A percentile compares a stretch with the other conserved stretches of the same genome.
These are phyloP conservation scores for Borovskyia barvae DNA, from an alignment of 208 protist genomes.

Conservation along the genomic window DNA sequence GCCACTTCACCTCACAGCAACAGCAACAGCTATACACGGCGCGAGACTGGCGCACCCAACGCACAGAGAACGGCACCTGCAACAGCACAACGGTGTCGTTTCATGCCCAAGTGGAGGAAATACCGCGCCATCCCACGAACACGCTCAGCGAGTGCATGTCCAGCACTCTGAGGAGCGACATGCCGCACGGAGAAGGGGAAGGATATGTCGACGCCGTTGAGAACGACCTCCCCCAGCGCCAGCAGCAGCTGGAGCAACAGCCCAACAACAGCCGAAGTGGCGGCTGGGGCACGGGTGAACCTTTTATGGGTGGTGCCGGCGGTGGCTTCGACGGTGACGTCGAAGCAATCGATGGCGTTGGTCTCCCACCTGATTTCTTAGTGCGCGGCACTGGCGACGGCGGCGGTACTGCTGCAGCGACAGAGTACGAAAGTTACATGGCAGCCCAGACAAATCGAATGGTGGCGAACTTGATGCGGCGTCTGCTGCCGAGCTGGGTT, in stretches of 20 bases:
- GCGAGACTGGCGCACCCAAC: neutral
- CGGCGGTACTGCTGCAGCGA: neutral
- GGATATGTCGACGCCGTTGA: neutral
- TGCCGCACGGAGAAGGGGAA: neutral
- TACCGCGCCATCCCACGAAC: neutral
- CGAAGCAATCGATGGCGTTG: conserved; percentile 10
- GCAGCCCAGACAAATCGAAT: conserved; percentile 15
- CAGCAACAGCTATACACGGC: conserved; percentile 7
- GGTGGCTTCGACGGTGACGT: too few species aligned
- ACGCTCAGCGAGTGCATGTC: neutral
- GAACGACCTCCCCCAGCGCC: neutral
- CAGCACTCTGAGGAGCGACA: neutral
- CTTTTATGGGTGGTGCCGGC: too few species aligned
- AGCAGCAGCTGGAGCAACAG: too few species aligned
- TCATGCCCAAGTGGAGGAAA: neutral
- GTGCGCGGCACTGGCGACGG: neutral
- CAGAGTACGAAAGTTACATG: conserved; percentile 4
- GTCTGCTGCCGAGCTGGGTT: conserved; percentile 63
- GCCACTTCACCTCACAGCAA: conserved; percentile 9
- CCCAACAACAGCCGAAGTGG: too few species aligned
- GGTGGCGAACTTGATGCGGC: conserved; percentile 38
- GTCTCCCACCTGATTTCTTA: conserved; percentile 4
- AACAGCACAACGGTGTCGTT: neutral
- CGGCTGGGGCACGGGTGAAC: too few species aligned
- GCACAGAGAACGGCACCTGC: neutral